Evolutionary conservation across 768 basidiomycete species (phyloP).

Genomic region (Rhizopogon vesiculosus): DNA sequence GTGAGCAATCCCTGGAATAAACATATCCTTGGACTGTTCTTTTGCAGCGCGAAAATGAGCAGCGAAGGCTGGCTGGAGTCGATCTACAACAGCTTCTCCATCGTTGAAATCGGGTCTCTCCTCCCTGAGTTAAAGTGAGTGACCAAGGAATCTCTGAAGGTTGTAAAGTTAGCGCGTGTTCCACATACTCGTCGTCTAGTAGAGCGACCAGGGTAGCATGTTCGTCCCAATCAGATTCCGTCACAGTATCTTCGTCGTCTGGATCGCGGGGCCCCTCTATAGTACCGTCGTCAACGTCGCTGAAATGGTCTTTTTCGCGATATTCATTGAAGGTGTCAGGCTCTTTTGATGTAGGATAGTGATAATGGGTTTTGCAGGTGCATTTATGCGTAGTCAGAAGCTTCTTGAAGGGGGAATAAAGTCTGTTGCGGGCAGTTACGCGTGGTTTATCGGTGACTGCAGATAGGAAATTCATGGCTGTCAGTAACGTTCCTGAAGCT

Average conservation of each 20-base stretch:
- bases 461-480: background rate
- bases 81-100: conserved; percentile 41
- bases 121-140: conserved; percentile 23
- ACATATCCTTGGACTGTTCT: conserved; percentile 26
- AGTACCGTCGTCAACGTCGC: background rate
- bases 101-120: conserved; percentile 36
- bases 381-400: background rate
- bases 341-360: background rate
- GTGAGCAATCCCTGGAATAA: conserved; percentile 31
- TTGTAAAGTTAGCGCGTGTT: background rate
- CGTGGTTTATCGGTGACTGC: background rate
- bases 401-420: background rate
- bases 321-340: background rate
- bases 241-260: conserved; percentile 3
- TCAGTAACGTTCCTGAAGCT: background rate
- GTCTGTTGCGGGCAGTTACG: background rate
- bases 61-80: conserved; percentile 35
- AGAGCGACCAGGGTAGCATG: conserved; percentile 21
- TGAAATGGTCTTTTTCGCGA: background rate
- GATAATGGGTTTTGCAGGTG: background rate
- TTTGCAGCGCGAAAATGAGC: conserved; percentile 24
- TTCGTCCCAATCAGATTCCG: conserved; percentile 20
- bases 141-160: background rate
- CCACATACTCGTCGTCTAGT: conserved; percentile 20
- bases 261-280: background rate